phyloP scores from a whole-genome alignment of 108 stramenopile genomes.

The Aurantiochytrium sp. region DNA sequence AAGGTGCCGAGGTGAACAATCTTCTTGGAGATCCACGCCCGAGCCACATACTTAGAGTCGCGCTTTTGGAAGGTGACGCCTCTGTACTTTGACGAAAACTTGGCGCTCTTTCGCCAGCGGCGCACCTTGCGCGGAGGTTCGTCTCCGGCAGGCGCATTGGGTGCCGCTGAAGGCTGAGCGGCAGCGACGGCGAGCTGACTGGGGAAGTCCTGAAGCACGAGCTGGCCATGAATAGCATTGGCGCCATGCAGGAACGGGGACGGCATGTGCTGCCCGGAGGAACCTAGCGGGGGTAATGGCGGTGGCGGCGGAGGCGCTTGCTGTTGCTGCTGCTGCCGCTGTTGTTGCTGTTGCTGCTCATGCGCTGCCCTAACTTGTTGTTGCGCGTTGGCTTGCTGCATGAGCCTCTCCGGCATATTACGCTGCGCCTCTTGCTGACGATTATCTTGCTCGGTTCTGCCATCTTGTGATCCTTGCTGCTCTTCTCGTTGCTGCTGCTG shows the following conservation, averaged over 20 bases:
- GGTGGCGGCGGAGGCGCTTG: too few relatives aligned
- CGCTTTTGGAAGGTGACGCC: background rate
- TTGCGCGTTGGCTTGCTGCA: too few relatives aligned
- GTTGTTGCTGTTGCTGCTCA: too few relatives aligned
- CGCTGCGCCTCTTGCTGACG: too few relatives aligned
- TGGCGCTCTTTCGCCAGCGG: background rate
- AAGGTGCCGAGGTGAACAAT: background rate
- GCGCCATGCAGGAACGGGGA: background rate
- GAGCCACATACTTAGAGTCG: background rate
- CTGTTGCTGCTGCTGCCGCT: too few relatives aligned
- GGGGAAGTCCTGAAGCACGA: background rate
- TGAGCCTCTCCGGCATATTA: too few relatives aligned
- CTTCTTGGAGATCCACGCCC: background rate
- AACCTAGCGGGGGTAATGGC: too few relatives aligned
- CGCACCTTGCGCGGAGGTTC: constrained; percentile 1
- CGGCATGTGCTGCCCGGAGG: background rate
- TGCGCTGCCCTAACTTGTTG: too few relatives aligned
- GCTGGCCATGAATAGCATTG: background rate
- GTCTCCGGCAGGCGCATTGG: background rate
- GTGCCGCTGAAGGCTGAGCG: background rate
- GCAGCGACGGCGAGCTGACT: background rate
- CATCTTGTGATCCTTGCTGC: too few relatives aligned
- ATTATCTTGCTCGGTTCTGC: too few relatives aligned
- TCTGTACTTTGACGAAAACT: background rate
- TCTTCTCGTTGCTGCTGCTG: too few relatives aligned